Evolutionary conservation across 768 basidiomycete species (phyloP), one percentile per base, ranked within the genome.

Genomic region (Hemileccinum rubropunctum): DNA sequence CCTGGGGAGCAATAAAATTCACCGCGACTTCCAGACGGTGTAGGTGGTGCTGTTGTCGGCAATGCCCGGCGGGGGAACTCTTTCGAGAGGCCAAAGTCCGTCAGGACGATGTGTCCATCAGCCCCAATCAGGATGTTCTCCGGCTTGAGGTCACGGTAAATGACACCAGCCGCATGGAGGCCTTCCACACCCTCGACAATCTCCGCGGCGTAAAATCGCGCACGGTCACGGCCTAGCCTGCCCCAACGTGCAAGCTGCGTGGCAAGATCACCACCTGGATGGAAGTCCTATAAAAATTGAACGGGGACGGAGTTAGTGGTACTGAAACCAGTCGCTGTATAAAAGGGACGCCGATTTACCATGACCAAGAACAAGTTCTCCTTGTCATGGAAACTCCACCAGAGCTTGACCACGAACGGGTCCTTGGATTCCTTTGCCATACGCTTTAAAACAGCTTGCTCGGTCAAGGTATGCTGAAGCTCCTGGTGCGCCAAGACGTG

Each of bases 351-450:
- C 42, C 38, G 27, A 36, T 71, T 59, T 53, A 88, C 89, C 88
- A 99, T 95, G 38, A 98, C 92, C 63, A 99, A 81, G 72, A 95
- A 98, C 54, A 98, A 71, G 64, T 97, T 95, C 68, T 98, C 93
- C 72, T 90, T 89, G 71, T 98, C 95, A 70, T 98, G 95, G 74
- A 98, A 99, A 70, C 89, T 89, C 88, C 91, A 95, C 83, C 92
- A 91, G 15, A 99, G 80, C 67, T 88, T 91, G 53, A 98, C 92
- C 45, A 98, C 90, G 67, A 98, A 99, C 11, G 93, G 93, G 65
- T 98, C 93, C 59, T 81, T 79, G 50, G 83, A 81, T 59, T 88
- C 84, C 4, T 91, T 90, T 1, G 93, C 89, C 88, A 98, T 95
- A 37, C 91, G 79, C 71, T 91, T 94, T 63, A 99, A 72, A 28